Base-by-base conservation (phyloP, 2,329 filamentous ascomycete species). In the Monilinia fructicola region DNA sequence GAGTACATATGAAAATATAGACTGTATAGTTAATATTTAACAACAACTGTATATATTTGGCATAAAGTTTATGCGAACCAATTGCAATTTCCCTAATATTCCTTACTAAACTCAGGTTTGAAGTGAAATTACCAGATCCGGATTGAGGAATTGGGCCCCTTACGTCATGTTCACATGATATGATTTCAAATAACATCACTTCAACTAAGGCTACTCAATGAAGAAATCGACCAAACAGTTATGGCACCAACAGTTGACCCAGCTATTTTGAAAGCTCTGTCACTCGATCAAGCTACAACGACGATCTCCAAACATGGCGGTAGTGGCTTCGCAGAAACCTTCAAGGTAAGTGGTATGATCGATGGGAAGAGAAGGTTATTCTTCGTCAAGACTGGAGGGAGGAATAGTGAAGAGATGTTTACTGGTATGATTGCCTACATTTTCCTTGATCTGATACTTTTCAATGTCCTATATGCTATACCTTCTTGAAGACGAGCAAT, bases 301-400 rank as follows among this genome's bases (percentile, higher is more conserved):
- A 83, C 79, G 54, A 83, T 92, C 16, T 79, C 82, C 1, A 79
- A 84, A 4, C 84, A 88, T 69, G 89, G 89, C 66, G 85, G 87
- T 58, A 90, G 88, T 1, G 87, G 87, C 53, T 90, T 90, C 70
- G 82, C 89, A 1, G 87, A 87, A 0, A 91, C 89, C 0, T 88
- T 84, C 67, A 90, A 88, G 75, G 80, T 86, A 54, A 79, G 78
- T 5, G 79, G 79, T 6, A 78, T 76, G 64, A 73, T 64, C 6
- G 60, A 71, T 52, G 72, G 69, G n/a, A 62, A 68, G 42, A 71
- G 73, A 62, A 74, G 71, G 56, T 35, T 69, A n/a, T 93, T 84
- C 73, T 94, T 93, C 76, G 84, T 93, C 77, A 93, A 94, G 78
- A 91, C 84, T 0, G 88, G 87, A 0, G 78, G 77, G 5, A 89